Evolutionary conservation across 108 stramenopile genomes (phyloP).

Genomic region (Stephanodiscus minutulus): DNA sequence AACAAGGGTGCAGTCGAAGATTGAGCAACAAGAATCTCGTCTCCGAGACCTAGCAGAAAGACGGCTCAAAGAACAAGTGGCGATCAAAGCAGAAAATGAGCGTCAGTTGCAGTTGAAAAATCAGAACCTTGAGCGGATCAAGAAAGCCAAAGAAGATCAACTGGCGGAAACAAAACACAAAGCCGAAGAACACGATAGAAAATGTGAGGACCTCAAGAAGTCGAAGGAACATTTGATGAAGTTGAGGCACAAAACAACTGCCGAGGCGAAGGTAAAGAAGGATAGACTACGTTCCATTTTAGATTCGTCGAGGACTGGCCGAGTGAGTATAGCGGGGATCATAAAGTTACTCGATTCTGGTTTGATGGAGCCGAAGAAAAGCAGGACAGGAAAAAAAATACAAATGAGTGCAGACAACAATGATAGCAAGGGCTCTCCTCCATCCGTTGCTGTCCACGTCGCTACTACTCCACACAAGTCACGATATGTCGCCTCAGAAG

Average conservation of each 20-base stretch:
- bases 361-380: background rate
- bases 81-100: conserved; percentile 17
- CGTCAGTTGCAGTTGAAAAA: conserved; percentile 16
- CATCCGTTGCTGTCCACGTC: too few species aligned
- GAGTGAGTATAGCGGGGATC: conserved; percentile 11
- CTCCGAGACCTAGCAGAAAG: background rate
- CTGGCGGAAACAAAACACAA: conserved; percentile 1
- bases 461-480: too few species aligned
- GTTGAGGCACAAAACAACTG: conserved; percentile 20
- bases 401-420: too few species aligned
- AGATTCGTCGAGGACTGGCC: conserved; percentile 17
- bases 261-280: conserved; percentile 28
- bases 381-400: background rate
- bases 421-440: too few species aligned
- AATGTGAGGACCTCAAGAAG: conserved; percentile 6
- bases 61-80: conserved; percentile 20
- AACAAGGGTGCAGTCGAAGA: conserved; percentile 8
- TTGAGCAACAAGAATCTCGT: conserved; percentile 12
- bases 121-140: conserved; percentile 17
- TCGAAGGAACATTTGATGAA: conserved; percentile 15
- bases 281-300: conserved; percentile 22
- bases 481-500: too few species aligned
- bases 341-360: conserved; percentile 14
- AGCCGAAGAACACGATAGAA: conserved; percentile 13
- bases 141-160: conserved; percentile 6